Evolutionary conservation across 2,329 filamentous ascomycete species (phyloP).

Genomic region (Parastagonospora nodorum): DNA sequence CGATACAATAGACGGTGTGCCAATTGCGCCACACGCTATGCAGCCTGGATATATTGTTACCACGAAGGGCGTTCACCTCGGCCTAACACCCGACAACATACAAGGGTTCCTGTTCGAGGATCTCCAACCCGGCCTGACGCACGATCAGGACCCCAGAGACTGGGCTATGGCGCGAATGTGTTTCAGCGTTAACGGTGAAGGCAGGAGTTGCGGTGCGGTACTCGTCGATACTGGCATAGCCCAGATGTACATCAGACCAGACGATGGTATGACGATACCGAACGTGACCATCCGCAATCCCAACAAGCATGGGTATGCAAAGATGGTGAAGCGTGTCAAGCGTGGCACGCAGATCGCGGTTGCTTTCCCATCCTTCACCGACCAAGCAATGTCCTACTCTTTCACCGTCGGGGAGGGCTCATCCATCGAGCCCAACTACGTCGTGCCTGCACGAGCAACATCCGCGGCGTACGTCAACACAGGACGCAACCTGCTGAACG

Average conservation of each 20-base stretch:
- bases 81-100: slow-evolving; percentile 29
- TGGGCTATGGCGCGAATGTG: slow-evolving; percentile 43
- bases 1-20: slow-evolving; percentile 27
- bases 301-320: slow-evolving; percentile 29
- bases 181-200: slow-evolving; percentile 31
- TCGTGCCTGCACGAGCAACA: slow-evolving; percentile 29
- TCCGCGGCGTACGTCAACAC: slow-evolving; percentile 40
- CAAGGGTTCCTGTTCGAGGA: slow-evolving; percentile 26
- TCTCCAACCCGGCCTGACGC: slow-evolving; percentile 34
- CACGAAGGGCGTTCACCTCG: slow-evolving; percentile 35
- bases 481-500: slow-evolving; percentile 38
- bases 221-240: slow-evolving; percentile 42
- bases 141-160: slow-evolving; percentile 35
- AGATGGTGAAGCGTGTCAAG: slow-evolving; percentile 37
- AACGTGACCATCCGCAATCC: slow-evolving; percentile 38
- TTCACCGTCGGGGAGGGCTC: slow-evolving; percentile 33
- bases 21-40: slow-evolving; percentile 9
- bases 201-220: slow-evolving; percentile 28
- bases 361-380: slow-evolving; percentile 27
- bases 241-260: slow-evolving; percentile 43
- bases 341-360: slow-evolving; percentile 34
- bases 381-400: slow-evolving; percentile 23
- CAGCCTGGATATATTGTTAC: slow-evolving; percentile 38
- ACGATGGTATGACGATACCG: slow-evolving; percentile 31
- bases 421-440: slow-evolving; percentile 33